These are phyloP conservation scores for Melampsora americana DNA, from an alignment of 1,284 basidiomycete genomes.

Conservation along the genomic window DNA sequence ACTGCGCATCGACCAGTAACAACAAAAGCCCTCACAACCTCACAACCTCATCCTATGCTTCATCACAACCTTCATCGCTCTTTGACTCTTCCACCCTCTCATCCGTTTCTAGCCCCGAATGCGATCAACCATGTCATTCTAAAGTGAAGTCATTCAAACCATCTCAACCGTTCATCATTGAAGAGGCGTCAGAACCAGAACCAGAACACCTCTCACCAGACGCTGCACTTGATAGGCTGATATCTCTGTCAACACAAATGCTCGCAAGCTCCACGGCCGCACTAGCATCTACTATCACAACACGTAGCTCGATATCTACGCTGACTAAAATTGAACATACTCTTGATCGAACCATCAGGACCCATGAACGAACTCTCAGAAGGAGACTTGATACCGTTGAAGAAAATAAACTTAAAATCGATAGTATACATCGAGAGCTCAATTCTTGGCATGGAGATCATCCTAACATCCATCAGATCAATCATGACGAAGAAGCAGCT, in stretches of 20 bases:
- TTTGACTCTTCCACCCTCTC: no score
- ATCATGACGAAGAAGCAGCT: background rate
- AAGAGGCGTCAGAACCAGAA: no score
- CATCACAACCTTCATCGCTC: no score
- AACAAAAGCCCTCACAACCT: no score
- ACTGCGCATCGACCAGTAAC: no score
- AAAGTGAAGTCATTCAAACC: no score
- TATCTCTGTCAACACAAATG: slow-evolving; percentile 18
- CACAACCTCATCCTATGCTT: no score
- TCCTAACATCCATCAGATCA: background rate
- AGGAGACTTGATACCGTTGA: background rate
- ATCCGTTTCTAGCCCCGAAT: no score
- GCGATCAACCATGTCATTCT: no score
- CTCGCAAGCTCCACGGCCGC: slow-evolving; percentile 7
- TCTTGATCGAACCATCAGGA: slow-evolving; percentile 8
- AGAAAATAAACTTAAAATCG: background rate
- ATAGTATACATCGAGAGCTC: background rate
- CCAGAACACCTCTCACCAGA: no score
- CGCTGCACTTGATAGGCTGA: slow-evolving; percentile 8
- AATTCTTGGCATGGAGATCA: background rate
- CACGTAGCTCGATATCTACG: slow-evolving; percentile 2
- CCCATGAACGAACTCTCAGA: slow-evolving; percentile 6
- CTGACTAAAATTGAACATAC: slow-evolving; percentile 6
- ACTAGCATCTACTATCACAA: slow-evolving; percentile 9
- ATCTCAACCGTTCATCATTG: no score